Evolutionary conservation across 2,329 filamentous ascomycete genomes (phyloP).

Genomic region (Lecanicillium sp.): DNA sequence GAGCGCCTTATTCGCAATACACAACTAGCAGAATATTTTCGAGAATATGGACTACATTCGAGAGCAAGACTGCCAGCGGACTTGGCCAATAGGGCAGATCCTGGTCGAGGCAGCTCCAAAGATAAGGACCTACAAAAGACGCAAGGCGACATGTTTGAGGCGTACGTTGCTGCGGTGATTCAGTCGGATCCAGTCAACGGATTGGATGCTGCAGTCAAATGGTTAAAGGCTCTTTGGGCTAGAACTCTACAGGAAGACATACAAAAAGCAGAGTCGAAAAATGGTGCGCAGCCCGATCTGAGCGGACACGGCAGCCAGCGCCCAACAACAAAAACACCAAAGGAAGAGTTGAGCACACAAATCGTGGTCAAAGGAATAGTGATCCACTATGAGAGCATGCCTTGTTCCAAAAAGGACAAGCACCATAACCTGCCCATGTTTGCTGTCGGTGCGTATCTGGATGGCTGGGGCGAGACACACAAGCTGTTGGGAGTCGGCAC

Average conservation of each 20-base stretch:
- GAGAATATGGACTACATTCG: conserved; percentile 61
- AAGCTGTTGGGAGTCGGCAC: conserved; percentile 55
- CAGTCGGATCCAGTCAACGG: conserved; percentile 58
- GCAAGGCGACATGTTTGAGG: conserved; percentile 81
- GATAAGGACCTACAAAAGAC: conserved; percentile 59
- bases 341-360: conserved; percentile 20
- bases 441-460: conserved; percentile 55
- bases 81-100: conserved; percentile 19
- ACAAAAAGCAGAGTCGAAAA: conserved; percentile 27
- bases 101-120: conserved; percentile 22
- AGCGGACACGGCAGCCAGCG: conserved; percentile 7
- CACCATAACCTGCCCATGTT: conserved; percentile 47
- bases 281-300: conserved; percentile 8
- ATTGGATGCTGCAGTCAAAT: conserved; percentile 51
- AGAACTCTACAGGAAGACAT: conserved; percentile 52
- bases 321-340: conserved; percentile 13
- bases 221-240: conserved; percentile 71
- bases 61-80: conserved; percentile 49
- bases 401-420: conserved; percentile 43
- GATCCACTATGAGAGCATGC: conserved; percentile 52
- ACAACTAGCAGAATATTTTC: conserved; percentile 62
- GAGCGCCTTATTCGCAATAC: conserved; percentile 76
- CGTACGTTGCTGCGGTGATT: conserved; percentile 75
- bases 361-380: conserved; percentile 50
- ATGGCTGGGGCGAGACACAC: conserved; percentile 59